Evolutionary conservation across 1,284 basidiomycete genomes (phyloP).

Genomic region (Porodaedalea pini): DNA sequence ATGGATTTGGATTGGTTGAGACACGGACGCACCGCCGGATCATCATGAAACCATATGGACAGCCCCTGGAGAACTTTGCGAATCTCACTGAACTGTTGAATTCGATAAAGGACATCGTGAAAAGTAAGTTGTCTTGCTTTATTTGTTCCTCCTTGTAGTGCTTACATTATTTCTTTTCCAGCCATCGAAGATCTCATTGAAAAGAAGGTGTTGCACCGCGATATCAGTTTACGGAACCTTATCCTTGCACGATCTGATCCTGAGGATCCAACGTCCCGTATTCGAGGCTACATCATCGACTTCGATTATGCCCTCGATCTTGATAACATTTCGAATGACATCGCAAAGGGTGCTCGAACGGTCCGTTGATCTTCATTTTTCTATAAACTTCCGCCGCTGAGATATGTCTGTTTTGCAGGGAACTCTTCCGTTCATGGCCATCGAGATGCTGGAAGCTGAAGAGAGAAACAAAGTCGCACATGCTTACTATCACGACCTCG

Average conservation of each 20-base stretch:
- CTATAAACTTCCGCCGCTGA: background rate
- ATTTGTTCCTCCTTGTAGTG: background rate
- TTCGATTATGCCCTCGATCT: background rate
- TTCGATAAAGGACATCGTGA: background rate
- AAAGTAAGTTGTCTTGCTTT: background rate
- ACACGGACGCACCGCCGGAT: no score
- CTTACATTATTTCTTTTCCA: background rate
- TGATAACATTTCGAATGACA: background rate
- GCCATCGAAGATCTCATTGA: background rate
- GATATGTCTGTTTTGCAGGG: background rate
- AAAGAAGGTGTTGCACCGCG: conserved; percentile 2
- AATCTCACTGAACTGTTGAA: background rate
- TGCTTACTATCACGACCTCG: conserved; percentile 8
- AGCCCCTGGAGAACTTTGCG: background rate
- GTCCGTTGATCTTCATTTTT: background rate
- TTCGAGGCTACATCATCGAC: background rate
- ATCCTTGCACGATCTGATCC: background rate
- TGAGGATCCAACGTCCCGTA: background rate
- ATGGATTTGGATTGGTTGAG: no score
- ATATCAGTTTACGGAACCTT: background rate
- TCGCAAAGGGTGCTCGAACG: background rate
- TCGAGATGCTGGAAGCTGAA: background rate
- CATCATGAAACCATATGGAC: background rate
- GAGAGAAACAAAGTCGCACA: background rate
- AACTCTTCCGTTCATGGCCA: conserved; percentile 4